A percentile compares a stretch with the other conserved stretches of the same genome.
These are phyloP conservation scores for Pleurotus eryngii DNA, from an alignment of 768 basidiomycete genomes.

Conservation along the genomic window DNA sequence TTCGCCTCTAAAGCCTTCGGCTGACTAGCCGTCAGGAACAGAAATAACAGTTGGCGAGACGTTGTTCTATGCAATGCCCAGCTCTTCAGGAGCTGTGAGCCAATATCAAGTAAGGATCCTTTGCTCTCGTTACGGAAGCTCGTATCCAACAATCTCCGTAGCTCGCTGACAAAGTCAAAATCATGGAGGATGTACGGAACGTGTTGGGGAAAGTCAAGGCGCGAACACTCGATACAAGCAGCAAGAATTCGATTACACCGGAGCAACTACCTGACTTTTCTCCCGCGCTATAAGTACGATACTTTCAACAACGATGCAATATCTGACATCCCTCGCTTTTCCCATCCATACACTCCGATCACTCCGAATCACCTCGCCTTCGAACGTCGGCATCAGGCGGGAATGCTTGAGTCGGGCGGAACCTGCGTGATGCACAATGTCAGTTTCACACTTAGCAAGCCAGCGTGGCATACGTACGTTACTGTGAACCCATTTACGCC, in stretches of 20 bases:
- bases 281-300: too few relatives aligned
- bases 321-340: too few relatives aligned
- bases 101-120: slow-evolving; percentile 56
- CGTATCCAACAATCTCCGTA: slow-evolving; percentile 15
- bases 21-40: not conserved
- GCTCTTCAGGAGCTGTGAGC: slow-evolving; percentile 73
- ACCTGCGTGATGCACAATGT: slow-evolving; percentile 10
- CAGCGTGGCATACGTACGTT: slow-evolving; percentile 12
- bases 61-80: slow-evolving; percentile 71
- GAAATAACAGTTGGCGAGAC: slow-evolving; percentile 39
- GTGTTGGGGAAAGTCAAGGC: slow-evolving; percentile 26
- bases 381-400: slow-evolving; percentile 11
- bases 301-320: too few relatives aligned
- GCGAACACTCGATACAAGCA: slow-evolving; percentile 13
- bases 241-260: slow-evolving; percentile 7
- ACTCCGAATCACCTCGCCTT: too few relatives aligned
- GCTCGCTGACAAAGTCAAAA: slow-evolving; percentile 41
- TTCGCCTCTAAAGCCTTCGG: not conserved
- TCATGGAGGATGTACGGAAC: slow-evolving; percentile 33
- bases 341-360: too few relatives aligned
- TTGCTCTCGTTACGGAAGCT: not conserved
- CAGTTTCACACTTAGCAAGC: not conserved
- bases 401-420: slow-evolving; percentile 17
- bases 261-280: not conserved
- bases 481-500: not conserved